Evolutionary conservation across 2,329 filamentous ascomycete species (phyloP), one percentile per base, ranked within the genome.

Genomic region (Ascosphaera apis): DNA sequence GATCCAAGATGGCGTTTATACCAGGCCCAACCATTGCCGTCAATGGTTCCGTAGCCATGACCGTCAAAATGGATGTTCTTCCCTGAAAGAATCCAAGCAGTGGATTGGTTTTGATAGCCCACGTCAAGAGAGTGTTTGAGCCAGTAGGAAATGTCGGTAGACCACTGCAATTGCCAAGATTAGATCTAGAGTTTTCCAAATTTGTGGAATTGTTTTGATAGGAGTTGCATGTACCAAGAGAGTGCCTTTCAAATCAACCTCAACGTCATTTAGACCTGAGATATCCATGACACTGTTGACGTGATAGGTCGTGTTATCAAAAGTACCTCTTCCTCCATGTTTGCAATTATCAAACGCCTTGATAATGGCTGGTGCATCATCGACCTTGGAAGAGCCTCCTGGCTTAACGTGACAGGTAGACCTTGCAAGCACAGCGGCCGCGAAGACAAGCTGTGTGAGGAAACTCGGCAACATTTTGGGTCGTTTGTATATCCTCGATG

Each of bases 311-410:
- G 53, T 57, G 36, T 62, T 61, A 18, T 54, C 50, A 45, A 70
- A 64, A 28, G 66, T 53, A 39, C 70, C 55, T 34, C 52, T 61
- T 30, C 64, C 63, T 36, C 65, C 57, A 31, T 54, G 52, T 2
- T 63, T 53, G 43, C 65, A 69, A 18, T 57, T 46, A 17, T 53
- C 45, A 47, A 69, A 67, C 0, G 66, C 65, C 3, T 57, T 41
- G 1, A 65, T 42, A 34, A 69, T 66, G 28, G 65, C 60, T 5
- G 63, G 61, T 16, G 61, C 58, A 45, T 68, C 65, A 43, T 67
- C 63, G 17, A 46, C 48, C 0, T 36, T 34, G 27, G 41, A 44
- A 18, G 37, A 49, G 3, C 40, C 43, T 3, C 35, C 40, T 1
- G 42, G 39, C 7, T 39, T 40, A 8, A 46, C 34, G 11, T 25